Conservation (phyloP, 1,284 basidiomycete genomes). For the Porogramme epimiltina region DNA sequence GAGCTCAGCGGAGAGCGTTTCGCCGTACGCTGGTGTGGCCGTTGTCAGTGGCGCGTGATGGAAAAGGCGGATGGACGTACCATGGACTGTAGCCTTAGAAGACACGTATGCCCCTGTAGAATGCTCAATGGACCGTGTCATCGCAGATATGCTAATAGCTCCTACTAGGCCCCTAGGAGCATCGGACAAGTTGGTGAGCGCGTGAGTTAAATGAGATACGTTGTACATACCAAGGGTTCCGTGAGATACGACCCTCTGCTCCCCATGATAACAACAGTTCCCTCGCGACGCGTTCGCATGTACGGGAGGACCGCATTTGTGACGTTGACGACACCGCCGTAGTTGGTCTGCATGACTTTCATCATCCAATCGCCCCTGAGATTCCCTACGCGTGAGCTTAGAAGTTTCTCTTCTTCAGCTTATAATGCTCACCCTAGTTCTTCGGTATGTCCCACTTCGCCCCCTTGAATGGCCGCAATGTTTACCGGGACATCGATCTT, state of each 20-base stretch:
- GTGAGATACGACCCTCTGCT: conserved; percentile 11
- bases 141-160: too few relatives aligned
- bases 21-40: conserved; percentile 40
- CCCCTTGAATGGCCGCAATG: too few relatives aligned
- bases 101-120: conserved; percentile 29
- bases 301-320: conserved; percentile 15
- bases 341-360: conserved; percentile 27
- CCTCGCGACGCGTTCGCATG: conserved; percentile 14
- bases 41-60: not conserved
- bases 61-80: conserved; percentile 10
- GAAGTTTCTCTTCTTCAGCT: conserved; percentile 14
- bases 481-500: too few relatives aligned
- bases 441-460: too few relatives aligned
- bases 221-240: conserved; percentile 12
- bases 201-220: not conserved
- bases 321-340: conserved; percentile 32
- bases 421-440: conserved; percentile 13
- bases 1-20: conserved; percentile 53
- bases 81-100: conserved; percentile 34
- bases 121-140: not conserved
- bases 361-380: conserved; percentile 12
- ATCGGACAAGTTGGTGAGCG: conserved; percentile 1
- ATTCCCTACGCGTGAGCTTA: conserved; percentile 9
- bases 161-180: not conserved
- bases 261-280: conserved; percentile 13